phyloP scores from a whole-genome alignment of 75 land plant genomes.

The Picea glauca region DNA sequence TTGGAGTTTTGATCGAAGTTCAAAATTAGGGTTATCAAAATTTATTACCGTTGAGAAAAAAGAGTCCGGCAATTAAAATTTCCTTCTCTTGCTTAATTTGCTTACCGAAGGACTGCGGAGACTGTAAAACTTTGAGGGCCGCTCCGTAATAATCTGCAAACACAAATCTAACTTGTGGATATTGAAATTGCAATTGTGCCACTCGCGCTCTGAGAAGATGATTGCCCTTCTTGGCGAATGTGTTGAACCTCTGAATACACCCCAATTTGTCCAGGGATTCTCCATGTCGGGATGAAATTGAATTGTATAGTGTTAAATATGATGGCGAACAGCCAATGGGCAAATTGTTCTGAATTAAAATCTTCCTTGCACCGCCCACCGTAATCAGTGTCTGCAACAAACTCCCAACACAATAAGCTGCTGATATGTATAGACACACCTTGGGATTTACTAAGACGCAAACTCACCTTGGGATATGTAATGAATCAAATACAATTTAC shows the following conservation, averaged over 20 bases:
- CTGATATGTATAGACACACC: no score
- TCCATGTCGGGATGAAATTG: neutral
- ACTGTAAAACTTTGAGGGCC: neutral
- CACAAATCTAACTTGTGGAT: neutral
- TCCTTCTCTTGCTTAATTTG: no score
- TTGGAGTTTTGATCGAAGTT: no score
- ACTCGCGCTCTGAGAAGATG: neutral
- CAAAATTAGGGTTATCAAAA: no score
- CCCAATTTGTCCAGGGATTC: neutral
- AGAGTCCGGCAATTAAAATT: no score
- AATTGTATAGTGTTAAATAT: neutral
- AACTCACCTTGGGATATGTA: no score
- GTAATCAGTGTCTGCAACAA: neutral
- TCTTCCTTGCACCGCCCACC: neutral
- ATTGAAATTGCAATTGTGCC: neutral
- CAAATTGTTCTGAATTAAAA: neutral
- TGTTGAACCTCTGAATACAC: neutral
- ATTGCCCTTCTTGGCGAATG: neutral
- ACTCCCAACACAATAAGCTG: no score
- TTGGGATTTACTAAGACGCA: no score
- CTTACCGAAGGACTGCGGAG: neutral
- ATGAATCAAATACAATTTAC: no score
- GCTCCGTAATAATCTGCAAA: neutral
- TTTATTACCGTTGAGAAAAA: no score
- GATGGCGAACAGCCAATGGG: constrained; percentile 7